These are phyloP conservation scores for Endotrypanum monterogeii DNA, from an alignment of 208 protist genomes.

Conservation along the genomic window DNA sequence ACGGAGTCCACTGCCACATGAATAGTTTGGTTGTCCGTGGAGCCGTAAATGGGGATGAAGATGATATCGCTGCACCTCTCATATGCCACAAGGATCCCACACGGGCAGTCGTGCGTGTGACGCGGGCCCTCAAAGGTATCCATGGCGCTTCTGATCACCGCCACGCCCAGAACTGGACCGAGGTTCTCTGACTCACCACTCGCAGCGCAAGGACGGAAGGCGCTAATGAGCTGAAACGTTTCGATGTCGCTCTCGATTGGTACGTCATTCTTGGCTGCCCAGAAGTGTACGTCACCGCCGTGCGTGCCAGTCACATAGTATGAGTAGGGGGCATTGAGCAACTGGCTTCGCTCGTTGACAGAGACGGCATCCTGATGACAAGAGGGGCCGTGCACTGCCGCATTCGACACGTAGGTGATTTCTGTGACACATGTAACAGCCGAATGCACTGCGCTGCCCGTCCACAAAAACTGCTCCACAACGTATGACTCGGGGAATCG, in stretches of 20 bases:
- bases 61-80: conserved; percentile 47
- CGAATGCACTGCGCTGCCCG: conserved; percentile 37
- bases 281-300: conserved; percentile 69
- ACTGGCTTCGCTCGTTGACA: conserved; percentile 37
- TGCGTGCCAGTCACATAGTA: conserved; percentile 72
- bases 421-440: conserved; percentile 75
- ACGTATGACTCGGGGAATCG: conserved; percentile 76
- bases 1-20: conserved; percentile 27
- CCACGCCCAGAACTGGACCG: conserved; percentile 61
- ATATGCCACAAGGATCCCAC: conserved; percentile 75
- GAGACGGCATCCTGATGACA: conserved; percentile 8
- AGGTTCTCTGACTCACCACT: conserved; percentile 17
- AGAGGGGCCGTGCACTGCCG: conserved; percentile 13
- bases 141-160: conserved; percentile 33
- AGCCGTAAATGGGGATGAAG: conserved; percentile 55
- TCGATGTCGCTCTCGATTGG: conserved; percentile 26
- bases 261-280: conserved; percentile 70
- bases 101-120: conserved; percentile 46
- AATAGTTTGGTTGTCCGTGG: conserved; percentile 37
- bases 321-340: conserved; percentile 35
- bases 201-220: conserved; percentile 25
- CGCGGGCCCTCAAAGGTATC: conserved; percentile 33
- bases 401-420: conserved; percentile 47
- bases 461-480: conserved; percentile 88
- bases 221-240: conserved; percentile 41